Evolutionary conservation across 108 stramenopile species (phyloP).

Genomic region (Nitzschia sp.): DNA sequence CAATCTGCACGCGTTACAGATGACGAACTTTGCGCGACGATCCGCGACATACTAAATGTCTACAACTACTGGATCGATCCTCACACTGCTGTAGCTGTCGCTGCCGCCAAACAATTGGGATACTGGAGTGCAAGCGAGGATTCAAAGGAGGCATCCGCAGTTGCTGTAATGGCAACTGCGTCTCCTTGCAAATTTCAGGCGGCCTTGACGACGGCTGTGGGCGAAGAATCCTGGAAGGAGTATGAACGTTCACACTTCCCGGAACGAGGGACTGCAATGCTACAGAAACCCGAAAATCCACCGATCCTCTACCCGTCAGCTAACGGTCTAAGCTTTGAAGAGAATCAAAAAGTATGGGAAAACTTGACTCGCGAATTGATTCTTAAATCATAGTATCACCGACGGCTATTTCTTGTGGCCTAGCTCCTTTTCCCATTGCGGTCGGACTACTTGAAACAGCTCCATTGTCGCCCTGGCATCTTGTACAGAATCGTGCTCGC

Average conservation of each 20-base stretch:
- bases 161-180: slow-evolving; percentile 80
- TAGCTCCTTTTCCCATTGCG: slow-evolving; percentile 78
- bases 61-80: slow-evolving; percentile 76
- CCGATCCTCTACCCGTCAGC: slow-evolving; percentile 28
- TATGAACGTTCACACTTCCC: slow-evolving; percentile 60
- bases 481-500: slow-evolving; percentile 79
- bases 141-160: slow-evolving; percentile 20
- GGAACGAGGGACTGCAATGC: slow-evolving; percentile 29
- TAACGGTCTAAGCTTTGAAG: slow-evolving; percentile 19
- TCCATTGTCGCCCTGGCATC: slow-evolving; percentile 90
- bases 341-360: slow-evolving; percentile 52
- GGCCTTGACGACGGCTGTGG: slow-evolving; percentile 61
- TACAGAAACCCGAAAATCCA: slow-evolving; percentile 22
- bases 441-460: slow-evolving; percentile 69
- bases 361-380: slow-evolving; percentile 32
- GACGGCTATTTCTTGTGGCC: slow-evolving; percentile 11
- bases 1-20: slow-evolving; percentile 75
- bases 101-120: slow-evolving; percentile 67
- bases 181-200: slow-evolving; percentile 86
- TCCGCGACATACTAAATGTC: slow-evolving; percentile 29
- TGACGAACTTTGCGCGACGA: slow-evolving; percentile 69
- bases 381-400: not conserved
- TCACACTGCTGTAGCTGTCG: slow-evolving; percentile 84
- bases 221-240: slow-evolving; percentile 55
- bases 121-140: slow-evolving; percentile 15